Conservation (phyloP, 192 early-diverging fungal genomes). For the Phlyctochytrium bullatum region DNA sequence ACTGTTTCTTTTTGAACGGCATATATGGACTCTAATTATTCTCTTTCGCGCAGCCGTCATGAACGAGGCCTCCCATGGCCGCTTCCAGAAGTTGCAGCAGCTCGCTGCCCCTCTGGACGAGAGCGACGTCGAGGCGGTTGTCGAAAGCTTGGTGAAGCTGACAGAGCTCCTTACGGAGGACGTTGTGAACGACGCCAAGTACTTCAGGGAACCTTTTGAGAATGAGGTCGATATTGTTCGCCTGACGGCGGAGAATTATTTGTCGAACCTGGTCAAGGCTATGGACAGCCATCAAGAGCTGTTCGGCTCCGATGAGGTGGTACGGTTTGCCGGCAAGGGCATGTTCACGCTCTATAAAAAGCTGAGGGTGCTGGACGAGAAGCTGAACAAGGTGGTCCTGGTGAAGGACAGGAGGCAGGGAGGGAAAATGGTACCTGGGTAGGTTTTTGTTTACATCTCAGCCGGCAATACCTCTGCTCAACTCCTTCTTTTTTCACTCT, state of each 20-base stretch:
- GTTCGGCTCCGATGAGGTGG: conserved; percentile 36
- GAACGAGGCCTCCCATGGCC: conserved; percentile 34
- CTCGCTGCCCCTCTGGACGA: conserved; percentile 50
- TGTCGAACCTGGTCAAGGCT: conserved; percentile 23
- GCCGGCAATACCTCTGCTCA: neutral
- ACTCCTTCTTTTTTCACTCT: too few relatives aligned
- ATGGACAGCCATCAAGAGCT: conserved; percentile 27
- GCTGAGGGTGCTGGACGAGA: conserved; percentile 37
- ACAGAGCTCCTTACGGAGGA: conserved; percentile 48
- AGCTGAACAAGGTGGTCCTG: conserved; percentile 35
- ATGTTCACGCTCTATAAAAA: conserved; percentile 44
- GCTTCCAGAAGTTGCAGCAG: conserved; percentile 46
- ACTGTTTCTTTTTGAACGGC: too few relatives aligned
- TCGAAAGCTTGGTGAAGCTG: conserved; percentile 43
- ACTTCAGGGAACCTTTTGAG: conserved; percentile 45
- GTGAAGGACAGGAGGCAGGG: too few relatives aligned
- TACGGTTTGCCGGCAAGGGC: conserved; percentile 23
- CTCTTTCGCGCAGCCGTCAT: conserved; percentile 16
- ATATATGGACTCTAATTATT: neutral
- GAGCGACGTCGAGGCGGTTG: conserved; percentile 40
- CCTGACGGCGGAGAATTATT: conserved; percentile 44
- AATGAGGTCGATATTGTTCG: conserved; percentile 52
- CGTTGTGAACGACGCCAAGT: conserved; percentile 49
- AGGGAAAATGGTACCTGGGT: conserved; percentile 46
- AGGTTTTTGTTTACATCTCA: neutral